A percentile compares a stretch with the other conserved stretches of the same genome.
Evolutionary conservation across 331 rosid genomes (phyloP).

Genomic region (Stylosanthes scabra): DNA sequence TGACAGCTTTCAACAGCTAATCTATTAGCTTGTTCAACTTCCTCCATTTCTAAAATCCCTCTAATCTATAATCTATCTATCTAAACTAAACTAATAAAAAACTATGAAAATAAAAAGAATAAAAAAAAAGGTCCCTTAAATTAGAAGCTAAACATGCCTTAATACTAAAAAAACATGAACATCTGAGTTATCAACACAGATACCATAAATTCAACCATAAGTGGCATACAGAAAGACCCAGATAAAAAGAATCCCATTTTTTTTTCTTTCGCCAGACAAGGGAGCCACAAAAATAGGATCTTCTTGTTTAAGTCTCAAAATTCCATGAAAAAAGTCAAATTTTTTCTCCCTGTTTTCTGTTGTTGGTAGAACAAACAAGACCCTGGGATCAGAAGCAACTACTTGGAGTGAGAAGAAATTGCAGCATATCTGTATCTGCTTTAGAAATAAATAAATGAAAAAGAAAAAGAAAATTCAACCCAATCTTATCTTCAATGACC

Average conservation of each 20-base stretch:
- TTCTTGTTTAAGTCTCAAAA: slow-evolving; percentile 32
- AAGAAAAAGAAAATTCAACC: slow-evolving; percentile 20
- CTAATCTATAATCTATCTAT: slow-evolving; percentile 1
- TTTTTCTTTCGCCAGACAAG: slow-evolving; percentile 39
- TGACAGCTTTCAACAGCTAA: slow-evolving; percentile 90
- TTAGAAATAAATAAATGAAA: neutral
- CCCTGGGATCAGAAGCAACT: slow-evolving; percentile 45
- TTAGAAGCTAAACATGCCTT: slow-evolving; percentile 40
- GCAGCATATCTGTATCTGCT: slow-evolving; percentile 17
- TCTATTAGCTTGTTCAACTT: slow-evolving; percentile 89
- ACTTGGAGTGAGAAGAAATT: slow-evolving; percentile 34
- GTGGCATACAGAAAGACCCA: slow-evolving; percentile 46
- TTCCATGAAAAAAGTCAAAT: slow-evolving; percentile 33
- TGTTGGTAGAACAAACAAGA: slow-evolving; percentile 26
- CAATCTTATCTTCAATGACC: slow-evolving; percentile 36
- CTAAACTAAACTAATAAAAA: neutral
- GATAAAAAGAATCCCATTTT: slow-evolving; percentile 52
- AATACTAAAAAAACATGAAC: slow-evolving; percentile 29
- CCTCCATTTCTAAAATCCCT: slow-evolving; percentile 61
- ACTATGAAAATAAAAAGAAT: neutral
- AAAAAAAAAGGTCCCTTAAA: slow-evolving; percentile 22
- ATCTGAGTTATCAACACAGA: too few species aligned
- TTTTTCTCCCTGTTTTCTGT: neutral
- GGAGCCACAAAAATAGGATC: slow-evolving; percentile 39
- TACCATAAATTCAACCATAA: slow-evolving; percentile 45